Percentiles rank a stretch among this genome's conserved stretches.
Conservation (phyloP, 345 rosid genomes). For the Hirschfeldia incana region DNA sequence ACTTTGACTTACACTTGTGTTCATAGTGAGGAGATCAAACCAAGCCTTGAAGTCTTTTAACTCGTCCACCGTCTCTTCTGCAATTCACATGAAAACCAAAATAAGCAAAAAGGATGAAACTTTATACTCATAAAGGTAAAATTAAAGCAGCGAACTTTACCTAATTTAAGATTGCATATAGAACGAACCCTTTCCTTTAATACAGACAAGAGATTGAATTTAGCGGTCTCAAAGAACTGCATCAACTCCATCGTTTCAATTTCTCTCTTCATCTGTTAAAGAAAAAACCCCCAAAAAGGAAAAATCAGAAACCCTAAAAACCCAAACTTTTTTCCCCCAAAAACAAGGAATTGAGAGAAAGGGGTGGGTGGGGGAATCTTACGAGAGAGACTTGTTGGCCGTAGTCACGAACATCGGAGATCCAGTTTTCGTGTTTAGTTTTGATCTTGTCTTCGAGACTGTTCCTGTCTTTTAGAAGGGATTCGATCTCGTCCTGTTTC, state of each 20-base stretch:
- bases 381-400: slow-evolving; percentile 60
- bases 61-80: slow-evolving; percentile 69
- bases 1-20: slow-evolving; percentile 43
- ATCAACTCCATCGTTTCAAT: slow-evolving; percentile 52
- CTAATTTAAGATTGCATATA: slow-evolving; percentile 53
- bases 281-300: not conserved
- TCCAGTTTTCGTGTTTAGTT: slow-evolving; percentile 48
- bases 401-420: slow-evolving; percentile 50
- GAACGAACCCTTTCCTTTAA: slow-evolving; percentile 57
- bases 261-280: slow-evolving; percentile 46
- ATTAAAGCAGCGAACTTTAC: slow-evolving; percentile 36
- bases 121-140: not conserved
- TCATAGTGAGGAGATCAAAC: slow-evolving; percentile 52
- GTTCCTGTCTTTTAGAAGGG: slow-evolving; percentile 60
- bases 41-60: slow-evolving; percentile 60
- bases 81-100: slow-evolving; percentile 13
- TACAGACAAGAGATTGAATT: slow-evolving; percentile 57
- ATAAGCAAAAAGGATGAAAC: slow-evolving; percentile 5
- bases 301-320: slow-evolving; percentile 32
- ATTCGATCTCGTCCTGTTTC: slow-evolving; percentile 65
- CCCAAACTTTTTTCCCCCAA: slow-evolving; percentile 10
- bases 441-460: slow-evolving; percentile 55
- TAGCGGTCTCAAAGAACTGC: slow-evolving; percentile 45
- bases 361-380: slow-evolving; percentile 10
- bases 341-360: not conserved